phyloP scores from a whole-genome alignment of 352 stramenopile species.

The Phytophthora meadii region DNA sequence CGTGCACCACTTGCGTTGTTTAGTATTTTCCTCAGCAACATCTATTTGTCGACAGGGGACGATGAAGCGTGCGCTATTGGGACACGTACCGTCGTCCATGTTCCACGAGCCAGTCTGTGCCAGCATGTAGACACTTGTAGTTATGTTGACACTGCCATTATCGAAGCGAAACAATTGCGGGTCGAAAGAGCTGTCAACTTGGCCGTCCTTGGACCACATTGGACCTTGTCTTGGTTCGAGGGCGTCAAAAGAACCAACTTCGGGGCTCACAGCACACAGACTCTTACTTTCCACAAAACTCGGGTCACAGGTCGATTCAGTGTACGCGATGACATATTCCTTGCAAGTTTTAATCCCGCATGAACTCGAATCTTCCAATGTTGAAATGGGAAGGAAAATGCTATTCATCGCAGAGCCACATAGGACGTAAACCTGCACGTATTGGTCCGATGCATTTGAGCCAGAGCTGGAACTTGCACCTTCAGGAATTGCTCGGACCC shows the following conservation, averaged over 20 bases:
- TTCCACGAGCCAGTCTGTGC: slow-evolving; percentile 12
- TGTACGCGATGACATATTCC: slow-evolving; percentile 10
- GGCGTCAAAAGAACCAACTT: not conserved
- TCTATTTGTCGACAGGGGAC: not conserved
- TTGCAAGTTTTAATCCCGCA: slow-evolving; percentile 32
- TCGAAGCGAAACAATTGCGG: slow-evolving; percentile 21
- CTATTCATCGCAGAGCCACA: slow-evolving; percentile 39
- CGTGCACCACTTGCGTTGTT: not conserved
- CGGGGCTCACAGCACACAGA: slow-evolving; percentile 23
- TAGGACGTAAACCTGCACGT: slow-evolving; percentile 39
- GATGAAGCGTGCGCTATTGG: not conserved
- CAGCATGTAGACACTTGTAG: slow-evolving; percentile 23
- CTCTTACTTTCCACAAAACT: slow-evolving; percentile 11
- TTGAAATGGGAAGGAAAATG: slow-evolving; percentile 11
- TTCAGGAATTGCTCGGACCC: slow-evolving; percentile 6
- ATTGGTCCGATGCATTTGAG: slow-evolving; percentile 5
- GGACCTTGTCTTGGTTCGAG: not conserved
- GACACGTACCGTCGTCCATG: slow-evolving; percentile 12
- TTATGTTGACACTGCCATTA: slow-evolving; percentile 5
- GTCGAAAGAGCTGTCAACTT: slow-evolving; percentile 10
- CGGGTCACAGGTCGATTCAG: slow-evolving; percentile 18
- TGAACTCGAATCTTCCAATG: slow-evolving; percentile 6
- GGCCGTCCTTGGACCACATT: slow-evolving; percentile 4
- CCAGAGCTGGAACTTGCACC: not conserved
- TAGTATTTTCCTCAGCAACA: not conserved